Conservation (phyloP, 179 eudicot genomes). For the Carnegiea gigantea region DNA sequence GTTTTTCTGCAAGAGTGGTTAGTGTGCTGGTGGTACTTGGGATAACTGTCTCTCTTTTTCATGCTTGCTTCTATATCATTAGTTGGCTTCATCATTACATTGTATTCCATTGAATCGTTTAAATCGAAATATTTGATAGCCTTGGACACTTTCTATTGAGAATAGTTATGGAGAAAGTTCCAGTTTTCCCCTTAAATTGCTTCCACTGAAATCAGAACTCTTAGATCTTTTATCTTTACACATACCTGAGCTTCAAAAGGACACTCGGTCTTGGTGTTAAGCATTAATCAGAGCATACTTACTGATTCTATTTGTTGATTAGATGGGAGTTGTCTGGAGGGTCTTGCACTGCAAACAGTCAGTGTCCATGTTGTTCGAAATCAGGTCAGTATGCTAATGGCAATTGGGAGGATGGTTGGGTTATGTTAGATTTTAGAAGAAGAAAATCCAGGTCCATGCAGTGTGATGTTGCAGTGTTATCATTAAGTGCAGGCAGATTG, state of each 20-base stretch:
- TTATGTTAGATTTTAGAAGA: too few relatives aligned
- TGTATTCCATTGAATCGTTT: not conserved
- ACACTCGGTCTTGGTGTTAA: not conserved
- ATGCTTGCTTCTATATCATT: slow-evolving; percentile 16
- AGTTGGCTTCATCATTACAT: not conserved
- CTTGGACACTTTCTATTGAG: not conserved
- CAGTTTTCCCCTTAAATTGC: not conserved
- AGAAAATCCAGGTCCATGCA: too few relatives aligned
- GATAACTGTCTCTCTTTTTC: slow-evolving; percentile 1
- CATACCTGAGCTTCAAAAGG: not conserved
- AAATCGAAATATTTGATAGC: not conserved
- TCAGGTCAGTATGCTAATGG: too few relatives aligned
- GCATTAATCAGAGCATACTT: not conserved
- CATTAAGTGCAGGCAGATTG: too few relatives aligned
- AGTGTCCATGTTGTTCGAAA: too few relatives aligned
- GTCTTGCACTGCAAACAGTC: not conserved
- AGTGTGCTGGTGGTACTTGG: slow-evolving; percentile 23
- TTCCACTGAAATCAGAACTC: not conserved
- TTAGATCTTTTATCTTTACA: not conserved
- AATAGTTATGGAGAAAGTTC: not conserved
- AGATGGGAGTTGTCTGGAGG: not conserved
- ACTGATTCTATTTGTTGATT: not conserved
- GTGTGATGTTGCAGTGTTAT: too few relatives aligned
- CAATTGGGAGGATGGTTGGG: too few relatives aligned
- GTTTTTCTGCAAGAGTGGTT: slow-evolving; percentile 74